Conservation (phyloP, 2,329 filamentous ascomycete species). For the Venturiaceae sp. region DNA sequence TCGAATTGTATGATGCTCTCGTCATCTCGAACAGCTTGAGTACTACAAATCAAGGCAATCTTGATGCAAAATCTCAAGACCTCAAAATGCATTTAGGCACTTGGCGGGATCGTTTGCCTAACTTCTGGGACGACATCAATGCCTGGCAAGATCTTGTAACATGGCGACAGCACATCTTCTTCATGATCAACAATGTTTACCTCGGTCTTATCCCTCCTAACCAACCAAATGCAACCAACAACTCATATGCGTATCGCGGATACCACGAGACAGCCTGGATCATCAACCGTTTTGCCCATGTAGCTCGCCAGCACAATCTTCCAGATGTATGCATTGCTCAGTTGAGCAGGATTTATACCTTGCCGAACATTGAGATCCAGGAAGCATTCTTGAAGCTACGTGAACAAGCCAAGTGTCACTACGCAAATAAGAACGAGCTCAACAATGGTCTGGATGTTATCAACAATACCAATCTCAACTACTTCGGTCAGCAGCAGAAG, state of each 20-base stretch:
- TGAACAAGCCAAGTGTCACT: slow-evolving; percentile 99
- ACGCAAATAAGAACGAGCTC: slow-evolving; percentile 88
- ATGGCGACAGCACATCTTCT: slow-evolving; percentile 98
- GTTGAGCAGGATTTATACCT: slow-evolving; percentile 92
- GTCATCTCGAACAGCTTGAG: slow-evolving; percentile 89
- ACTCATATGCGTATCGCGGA: slow-evolving; percentile 91
- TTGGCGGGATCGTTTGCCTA: slow-evolving; percentile 91
- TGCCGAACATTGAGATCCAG: slow-evolving; percentile 99
- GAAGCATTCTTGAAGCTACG: slow-evolving; percentile 95
- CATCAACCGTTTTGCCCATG: slow-evolving; percentile 96
- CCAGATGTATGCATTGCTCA: slow-evolving; percentile 97
- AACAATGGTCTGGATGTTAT: slow-evolving; percentile 93
- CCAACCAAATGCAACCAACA: slow-evolving; percentile 60
- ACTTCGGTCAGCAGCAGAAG: slow-evolving; percentile 93
- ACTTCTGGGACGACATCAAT: slow-evolving; percentile 99
- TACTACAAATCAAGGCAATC: slow-evolving; percentile 71
- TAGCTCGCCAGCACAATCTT: slow-evolving; percentile 92
- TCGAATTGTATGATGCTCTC: slow-evolving; percentile 94
- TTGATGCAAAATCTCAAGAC: slow-evolving; percentile 92
- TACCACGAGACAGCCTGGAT: slow-evolving; percentile 99
- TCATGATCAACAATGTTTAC: slow-evolving; percentile 91
- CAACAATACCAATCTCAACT: slow-evolving; percentile 98
- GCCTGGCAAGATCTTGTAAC: slow-evolving; percentile 99
- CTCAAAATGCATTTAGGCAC: slow-evolving; percentile 87
- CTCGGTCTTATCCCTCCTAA: slow-evolving; percentile 54